These are phyloP conservation scores for Ceratobasidium papillatum DNA, from an alignment of 1,284 basidiomycete species.

Conservation along the genomic window DNA sequence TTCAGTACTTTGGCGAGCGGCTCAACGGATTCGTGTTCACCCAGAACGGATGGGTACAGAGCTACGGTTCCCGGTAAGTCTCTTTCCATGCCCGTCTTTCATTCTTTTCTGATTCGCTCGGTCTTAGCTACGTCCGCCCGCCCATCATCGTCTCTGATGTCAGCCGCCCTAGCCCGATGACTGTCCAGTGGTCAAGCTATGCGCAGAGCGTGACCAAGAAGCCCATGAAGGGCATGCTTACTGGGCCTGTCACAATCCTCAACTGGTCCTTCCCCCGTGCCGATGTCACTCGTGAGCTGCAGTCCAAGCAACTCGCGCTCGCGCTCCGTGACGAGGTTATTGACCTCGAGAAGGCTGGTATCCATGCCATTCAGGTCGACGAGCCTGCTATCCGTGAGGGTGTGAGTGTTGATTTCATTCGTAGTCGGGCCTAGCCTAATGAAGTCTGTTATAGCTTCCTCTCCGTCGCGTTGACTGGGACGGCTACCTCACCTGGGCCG, in stretches of 20 bases:
- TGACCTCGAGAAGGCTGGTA: constrained; percentile 97
- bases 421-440: background rate
- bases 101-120: constrained; percentile 50
- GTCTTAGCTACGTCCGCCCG: constrained; percentile 92
- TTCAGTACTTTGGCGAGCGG: constrained; percentile 99
- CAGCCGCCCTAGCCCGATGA: constrained; percentile 92
- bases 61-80: constrained; percentile 86
- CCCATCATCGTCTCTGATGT: constrained; percentile 99
- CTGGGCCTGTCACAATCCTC: constrained; percentile 95
- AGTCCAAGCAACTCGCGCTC: constrained; percentile 98
- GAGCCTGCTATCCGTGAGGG: constrained; percentile 99
- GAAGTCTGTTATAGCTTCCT: constrained; percentile 66
- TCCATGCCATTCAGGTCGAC: constrained; percentile 98
- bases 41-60: constrained; percentile 99
- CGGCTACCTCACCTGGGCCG: constrained; percentile 94
- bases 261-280: constrained; percentile 99
- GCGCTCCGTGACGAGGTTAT: constrained; percentile 98
- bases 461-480: constrained; percentile 96
- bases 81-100: constrained; percentile 30
- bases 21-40: constrained; percentile 97
- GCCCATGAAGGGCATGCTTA: constrained; percentile 99
- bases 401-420: constrained; percentile 57
- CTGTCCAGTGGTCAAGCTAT: constrained; percentile 96
- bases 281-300: constrained; percentile 94
- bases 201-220: constrained; percentile 93